phyloP scores from a whole-genome alignment of 202 grass and related monocot species.

The Setaria viridis region DNA sequence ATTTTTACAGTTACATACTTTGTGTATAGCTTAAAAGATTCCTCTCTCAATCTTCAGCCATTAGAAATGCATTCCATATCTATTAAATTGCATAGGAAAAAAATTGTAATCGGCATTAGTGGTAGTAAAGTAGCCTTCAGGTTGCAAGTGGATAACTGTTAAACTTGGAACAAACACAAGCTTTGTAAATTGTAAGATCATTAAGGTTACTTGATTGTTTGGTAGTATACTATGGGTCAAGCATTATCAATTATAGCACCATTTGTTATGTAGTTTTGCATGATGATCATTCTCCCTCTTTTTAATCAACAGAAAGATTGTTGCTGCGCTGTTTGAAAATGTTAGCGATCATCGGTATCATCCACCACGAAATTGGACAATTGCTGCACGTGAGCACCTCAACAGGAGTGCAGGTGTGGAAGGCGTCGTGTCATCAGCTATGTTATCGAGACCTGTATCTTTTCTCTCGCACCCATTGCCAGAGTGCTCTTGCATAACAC shows the following conservation, averaged over 20 bases:
- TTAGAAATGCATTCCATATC: slow-evolving; percentile 1
- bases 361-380: slow-evolving; percentile 86
- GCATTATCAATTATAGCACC: not conserved
- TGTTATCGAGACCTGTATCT: slow-evolving; percentile 72
- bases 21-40: slow-evolving; percentile 5
- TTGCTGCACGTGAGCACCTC: slow-evolving; percentile 71
- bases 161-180: slow-evolving; percentile 26
- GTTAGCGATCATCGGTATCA: slow-evolving; percentile 80
- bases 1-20: slow-evolving; percentile 18
- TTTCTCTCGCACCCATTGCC: slow-evolving; percentile 83
- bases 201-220: slow-evolving; percentile 29
- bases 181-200: slow-evolving; percentile 23
- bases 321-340: slow-evolving; percentile 68
- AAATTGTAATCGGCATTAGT: not conserved
- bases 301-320: slow-evolving; percentile 71
- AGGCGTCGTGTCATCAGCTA: slow-evolving; percentile 58
- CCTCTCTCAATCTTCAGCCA: not conserved
- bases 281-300: not conserved
- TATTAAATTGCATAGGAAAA: slow-evolving; percentile 4
- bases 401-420: slow-evolving; percentile 70
- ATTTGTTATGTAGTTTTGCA: slow-evolving; percentile 25
- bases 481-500: slow-evolving; percentile 77
- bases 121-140: slow-evolving; percentile 28
- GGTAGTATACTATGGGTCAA: slow-evolving; percentile 6
- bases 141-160: slow-evolving; percentile 14